Base-by-base conservation (phyloP, 2,329 filamentous ascomycete species). In the Cryphonectria radicalis region DNA sequence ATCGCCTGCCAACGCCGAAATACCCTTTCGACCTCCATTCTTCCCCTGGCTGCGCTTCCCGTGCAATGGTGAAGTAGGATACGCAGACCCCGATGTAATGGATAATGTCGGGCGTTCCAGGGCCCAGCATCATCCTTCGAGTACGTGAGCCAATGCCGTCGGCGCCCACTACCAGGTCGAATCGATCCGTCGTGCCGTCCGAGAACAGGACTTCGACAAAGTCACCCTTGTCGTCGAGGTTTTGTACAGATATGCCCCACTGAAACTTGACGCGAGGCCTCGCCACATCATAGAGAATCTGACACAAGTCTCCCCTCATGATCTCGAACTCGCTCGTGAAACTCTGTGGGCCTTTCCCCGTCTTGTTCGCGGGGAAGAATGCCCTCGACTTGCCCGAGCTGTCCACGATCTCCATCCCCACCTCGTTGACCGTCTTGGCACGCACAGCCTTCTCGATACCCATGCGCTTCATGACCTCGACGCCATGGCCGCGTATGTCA, bases 271-370 rank as follows among this genome's bases (percentile, higher is more conserved):
- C 80, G 19, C 73, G 78, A 1, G 50, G 53, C 69, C 17, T 65
- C 17, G 63, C 46, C 32, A 67, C 71, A 0, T 87, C 80, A 74
- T 85, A 84, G 1, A 90, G 76, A 1, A 90, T 79, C 11, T 79
- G 77, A 4, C 83, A 82, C 17, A 91, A 75, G 67, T 89, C 85
- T 0, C 86, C 87, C 13, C 88, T 81, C 82, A 91, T 86, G 65
- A 91, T 86, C 79, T 91, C 89, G 72, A 82, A 89, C 71, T 91
- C 88, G 71, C 82, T 85, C 0, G 85, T 87, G 35, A 88, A 77
- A 11, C 77, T 78, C 74, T 87, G 84, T 42, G 76, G 78, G 0
- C 83, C 82, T 64, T 81, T 77, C 1, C 82, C 83, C 0, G 82
- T 76, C 60, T 79, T 78, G 72, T 83, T 82, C 28, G 79, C 79